Evolutionary conservation across 2,329 filamentous ascomycete genomes (phyloP).

Genomic region (Blumeria graminis): DNA sequence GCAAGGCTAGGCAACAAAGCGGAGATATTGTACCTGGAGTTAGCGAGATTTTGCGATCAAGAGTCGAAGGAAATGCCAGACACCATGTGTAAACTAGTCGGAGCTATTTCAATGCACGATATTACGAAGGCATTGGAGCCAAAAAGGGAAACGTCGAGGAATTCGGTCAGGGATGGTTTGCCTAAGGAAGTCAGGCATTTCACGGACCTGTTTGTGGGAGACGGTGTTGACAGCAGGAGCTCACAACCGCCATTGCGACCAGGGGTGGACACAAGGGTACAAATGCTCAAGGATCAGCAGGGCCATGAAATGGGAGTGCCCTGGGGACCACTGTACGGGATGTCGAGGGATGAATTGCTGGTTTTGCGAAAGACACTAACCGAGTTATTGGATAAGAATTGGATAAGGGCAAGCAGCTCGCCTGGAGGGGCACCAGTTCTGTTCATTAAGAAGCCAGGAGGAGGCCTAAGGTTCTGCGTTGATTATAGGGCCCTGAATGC

Average conservation of each 20-base stretch:
- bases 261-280: not conserved
- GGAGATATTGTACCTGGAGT: too few relatives aligned
- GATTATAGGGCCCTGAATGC: slow-evolving; percentile 2
- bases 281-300: not conserved
- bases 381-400: not conserved
- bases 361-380: not conserved
- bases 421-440: not conserved
- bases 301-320: not conserved
- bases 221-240: not conserved
- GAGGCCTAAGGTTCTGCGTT: slow-evolving; percentile 1
- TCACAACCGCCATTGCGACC: not conserved
- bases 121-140: not conserved
- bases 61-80: too few relatives aligned
- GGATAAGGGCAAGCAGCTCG: not conserved
- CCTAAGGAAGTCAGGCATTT: not conserved
- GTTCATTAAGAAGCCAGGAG: not conserved
- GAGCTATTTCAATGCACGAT: not conserved
- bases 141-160: not conserved
- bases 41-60: too few relatives aligned
- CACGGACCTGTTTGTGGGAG: not conserved
- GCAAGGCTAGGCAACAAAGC: too few relatives aligned
- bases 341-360: not conserved
- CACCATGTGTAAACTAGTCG: not conserved
- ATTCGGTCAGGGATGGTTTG: not conserved
- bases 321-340: not conserved